These are phyloP conservation scores for Lindgomyces ingoldianus DNA, from an alignment of 495 filamentous ascomycete species.

Conservation along the genomic window DNA sequence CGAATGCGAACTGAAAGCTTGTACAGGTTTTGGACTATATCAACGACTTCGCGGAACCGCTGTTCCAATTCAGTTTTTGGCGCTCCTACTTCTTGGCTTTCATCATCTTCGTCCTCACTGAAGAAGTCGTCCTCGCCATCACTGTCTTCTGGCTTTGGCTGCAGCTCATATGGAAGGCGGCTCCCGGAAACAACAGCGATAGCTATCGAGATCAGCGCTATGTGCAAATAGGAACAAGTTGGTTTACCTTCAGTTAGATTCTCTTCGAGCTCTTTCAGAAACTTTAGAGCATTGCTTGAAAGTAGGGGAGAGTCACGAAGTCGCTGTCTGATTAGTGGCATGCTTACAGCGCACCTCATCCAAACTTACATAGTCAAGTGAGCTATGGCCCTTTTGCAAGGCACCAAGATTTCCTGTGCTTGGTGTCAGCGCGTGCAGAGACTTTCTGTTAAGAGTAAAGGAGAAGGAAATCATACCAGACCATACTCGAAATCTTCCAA, in stretches of 20 bases:
- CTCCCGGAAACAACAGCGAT: constrained; percentile 23
- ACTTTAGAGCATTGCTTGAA: constrained; percentile 31
- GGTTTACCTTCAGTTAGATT: constrained; percentile 26
- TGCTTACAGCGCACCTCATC: neutral
- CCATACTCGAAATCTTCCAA: constrained; percentile 37
- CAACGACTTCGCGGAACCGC: constrained; percentile 31
- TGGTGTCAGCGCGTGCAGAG: neutral
- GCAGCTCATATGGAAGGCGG: constrained; percentile 35
- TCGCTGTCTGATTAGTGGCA: constrained; percentile 2
- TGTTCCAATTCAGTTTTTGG: constrained; percentile 34
- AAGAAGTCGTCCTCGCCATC: constrained; percentile 23
- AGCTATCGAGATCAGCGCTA: constrained; percentile 7
- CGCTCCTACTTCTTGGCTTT: constrained; percentile 2
- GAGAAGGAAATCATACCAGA: neutral
- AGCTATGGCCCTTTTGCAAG: constrained; percentile 37
- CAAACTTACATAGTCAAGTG: constrained; percentile 25
- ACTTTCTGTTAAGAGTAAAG: neutral
- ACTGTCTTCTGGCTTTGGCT: constrained; percentile 17
- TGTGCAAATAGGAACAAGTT: neutral
- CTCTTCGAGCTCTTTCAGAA: constrained; percentile 28
- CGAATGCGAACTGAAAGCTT: constrained; percentile 35
- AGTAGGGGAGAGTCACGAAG: constrained; percentile 36
- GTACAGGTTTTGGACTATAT: constrained; percentile 37
- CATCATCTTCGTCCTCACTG: constrained; percentile 33
- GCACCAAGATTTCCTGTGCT: constrained; percentile 31